Evolutionary conservation across 768 basidiomycete genomes (phyloP).

Genomic region (Boletus vermiculosoides): DNA sequence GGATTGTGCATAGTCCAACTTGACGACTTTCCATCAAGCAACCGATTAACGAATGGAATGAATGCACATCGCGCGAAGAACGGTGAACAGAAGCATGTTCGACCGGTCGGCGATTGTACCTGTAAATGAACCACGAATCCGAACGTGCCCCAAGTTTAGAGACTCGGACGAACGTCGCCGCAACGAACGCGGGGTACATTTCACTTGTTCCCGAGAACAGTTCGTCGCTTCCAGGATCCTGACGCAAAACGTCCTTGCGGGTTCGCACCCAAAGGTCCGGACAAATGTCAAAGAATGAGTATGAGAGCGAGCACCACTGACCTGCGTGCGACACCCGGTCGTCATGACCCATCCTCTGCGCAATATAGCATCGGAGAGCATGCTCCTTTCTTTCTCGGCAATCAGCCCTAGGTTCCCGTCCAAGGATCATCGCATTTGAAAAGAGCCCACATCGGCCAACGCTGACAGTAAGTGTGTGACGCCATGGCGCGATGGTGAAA

Average conservation of each 20-base stretch:
- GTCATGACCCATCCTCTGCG: too few relatives aligned
- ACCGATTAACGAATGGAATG: not conserved
- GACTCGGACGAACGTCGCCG: too few relatives aligned
- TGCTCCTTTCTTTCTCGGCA: not conserved
- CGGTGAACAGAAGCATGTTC: not conserved
- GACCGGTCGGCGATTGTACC: not conserved
- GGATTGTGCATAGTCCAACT: not conserved
- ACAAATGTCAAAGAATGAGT: not conserved
- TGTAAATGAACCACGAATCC: not conserved
- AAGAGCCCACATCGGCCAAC: not conserved
- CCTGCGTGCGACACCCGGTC: conserved; percentile 13
- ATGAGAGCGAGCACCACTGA: conserved; percentile 5
- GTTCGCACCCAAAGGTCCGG: not conserved
- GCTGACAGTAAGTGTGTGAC: not conserved
- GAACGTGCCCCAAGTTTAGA: too few relatives aligned
- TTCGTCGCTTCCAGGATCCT: too few relatives aligned
- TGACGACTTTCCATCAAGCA: not conserved
- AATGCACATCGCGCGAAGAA: not conserved
- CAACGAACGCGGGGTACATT: not conserved
- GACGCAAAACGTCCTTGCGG: too few relatives aligned
- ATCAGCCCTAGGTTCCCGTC: not conserved
- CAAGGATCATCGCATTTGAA: not conserved
- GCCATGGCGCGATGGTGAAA: not conserved
- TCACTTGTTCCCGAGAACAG: not conserved
- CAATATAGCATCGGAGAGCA: too few relatives aligned